Base-by-base conservation (phyloP, 352 stramenopile species). In the Saprolegnia parasitica region DNA sequence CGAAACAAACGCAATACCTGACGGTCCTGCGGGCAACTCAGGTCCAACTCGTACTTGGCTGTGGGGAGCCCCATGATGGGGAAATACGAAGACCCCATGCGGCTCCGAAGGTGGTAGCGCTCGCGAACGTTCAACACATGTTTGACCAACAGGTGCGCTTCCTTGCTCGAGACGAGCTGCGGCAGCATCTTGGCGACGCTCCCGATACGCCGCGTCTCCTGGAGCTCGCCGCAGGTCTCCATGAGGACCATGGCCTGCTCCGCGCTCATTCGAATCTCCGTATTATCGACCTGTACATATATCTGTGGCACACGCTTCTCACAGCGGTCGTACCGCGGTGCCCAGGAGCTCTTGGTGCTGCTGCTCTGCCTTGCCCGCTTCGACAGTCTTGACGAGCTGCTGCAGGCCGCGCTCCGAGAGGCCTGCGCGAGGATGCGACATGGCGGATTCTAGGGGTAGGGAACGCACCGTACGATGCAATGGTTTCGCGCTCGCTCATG, bases 31-130 rank as follows among this genome's bases (percentile, higher is more conserved):
- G 78, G 80, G 56, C 86, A 84, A 10, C 76, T 74, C n/a, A 94
- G 65, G 54, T 94, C 86, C 54, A 94, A 84, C 16, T 71, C 75
- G 68, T 97, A 96, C 56, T 87, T 78, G 4, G 86, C 86, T 2
- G 90, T 96, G 0, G 87, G 88, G 56, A 94, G 92, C 0, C 88
- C 88, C 16, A 96, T 76, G 21, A 93, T 73, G 0, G 91, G 81
- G 1, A 84, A 92, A 74, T 92, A 96, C 6, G 83, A 78, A 35
- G 76, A 89, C 9, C 88, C 88, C 73, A 97, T 85, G 37, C 84
- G 77, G 26, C 76, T 78, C 64, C 93, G 93, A 35, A 97, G 72
- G 2, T 78, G 74, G 37, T 87, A 90, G 1, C 84, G 79, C 67
- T 96, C 79, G 45, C 77, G 77, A 21, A 95, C 67, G 11, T 77